Base-by-base conservation (phyloP, 1,284 basidiomycete species). In the Phellopilus nigrolimitatus region DNA sequence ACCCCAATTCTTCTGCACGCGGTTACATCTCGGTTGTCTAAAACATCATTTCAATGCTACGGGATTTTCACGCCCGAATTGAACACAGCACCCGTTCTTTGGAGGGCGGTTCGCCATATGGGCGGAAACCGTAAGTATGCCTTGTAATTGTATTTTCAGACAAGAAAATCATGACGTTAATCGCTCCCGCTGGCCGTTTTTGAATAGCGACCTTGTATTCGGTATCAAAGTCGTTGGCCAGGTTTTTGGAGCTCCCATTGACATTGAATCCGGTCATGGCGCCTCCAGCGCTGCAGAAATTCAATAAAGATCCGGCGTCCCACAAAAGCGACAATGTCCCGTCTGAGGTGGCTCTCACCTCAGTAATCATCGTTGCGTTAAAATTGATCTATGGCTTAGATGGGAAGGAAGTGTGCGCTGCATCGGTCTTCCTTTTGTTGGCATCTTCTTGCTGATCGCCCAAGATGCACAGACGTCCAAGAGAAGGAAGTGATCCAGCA, bases 301-400 rank as follows among this genome's bases (percentile, higher is more conserved):
- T 67, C 52, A 59, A 60, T 28, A 60, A 62, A n/a, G 78, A 79
- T 56, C 69, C 71, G 13, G 67, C 68, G 34, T 64, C 66, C 33
- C 78, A 81, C 62, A 74, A 71, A 51, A 52, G 71, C 51, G 84
- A 88, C 63, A 78, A 76, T 60, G 73, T 80, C 17, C 82, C 91
- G 7, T 80, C 87, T n/a, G 93, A 95, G 64, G 71, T 91, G 22
- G 75, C 80, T 4, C 68, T 95, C 19, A 68, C 81, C 41, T 81
- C 80, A 0, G 74, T 74, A 5, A 76, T 79, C 47, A 72, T 93
- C 13, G 71, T 93, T 3, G 79, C 84, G 25, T 72, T 93, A 63
- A 94, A 93, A 68, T 71, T 94, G 70, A 76, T 84, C 8, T 93
- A 94, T 61, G 91, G 91, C 1, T 64, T 94, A 25, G 90, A 93